A percentile compares a stretch with the other conserved stretches of the same genome.
Conservation (phyloP, 345 rosid species). For the Nephelium lappaceum region DNA sequence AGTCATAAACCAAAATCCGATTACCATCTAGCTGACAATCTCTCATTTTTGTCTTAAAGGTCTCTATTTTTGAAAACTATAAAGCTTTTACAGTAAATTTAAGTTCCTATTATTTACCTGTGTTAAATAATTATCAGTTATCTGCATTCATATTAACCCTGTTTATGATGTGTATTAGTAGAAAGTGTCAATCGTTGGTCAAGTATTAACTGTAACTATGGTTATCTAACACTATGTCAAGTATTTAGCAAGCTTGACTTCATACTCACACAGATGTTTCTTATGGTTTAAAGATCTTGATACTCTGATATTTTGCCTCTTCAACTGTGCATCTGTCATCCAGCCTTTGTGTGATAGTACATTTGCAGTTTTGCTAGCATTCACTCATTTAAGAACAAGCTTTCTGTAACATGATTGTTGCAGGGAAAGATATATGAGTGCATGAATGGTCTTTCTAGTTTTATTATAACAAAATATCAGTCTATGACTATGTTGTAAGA, state of each 20-base stretch:
- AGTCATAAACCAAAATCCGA: conserved; percentile 19
- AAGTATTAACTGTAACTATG: not conserved
- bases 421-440: conserved; percentile 1
- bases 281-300: not conserved
- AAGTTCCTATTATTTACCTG: not conserved
- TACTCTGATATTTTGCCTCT: not conserved
- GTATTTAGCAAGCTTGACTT: not conserved
- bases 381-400: conserved; percentile 1
- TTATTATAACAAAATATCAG: not conserved
- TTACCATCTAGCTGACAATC: conserved; percentile 16
- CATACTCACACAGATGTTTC: not conserved
- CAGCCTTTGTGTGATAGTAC: conserved; percentile 4
- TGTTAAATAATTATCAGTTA: not conserved
- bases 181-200: not conserved
- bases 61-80: not conserved
- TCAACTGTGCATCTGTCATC: conserved; percentile 4
- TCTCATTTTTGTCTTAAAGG: conserved; percentile 26
- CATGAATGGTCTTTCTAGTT: not conserved
- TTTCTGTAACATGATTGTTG: not conserved
- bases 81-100: too few relatives aligned
- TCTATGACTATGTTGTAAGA: not conserved
- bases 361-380: not conserved
- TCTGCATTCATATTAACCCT: not conserved
- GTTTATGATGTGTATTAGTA: not conserved
- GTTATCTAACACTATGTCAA: not conserved